Percentiles rank a stretch among this genome's conserved stretches.
These are phyloP conservation scores for Inonotus obliquus DNA, from an alignment of 1,284 basidiomycete genomes.

Conservation along the genomic window DNA sequence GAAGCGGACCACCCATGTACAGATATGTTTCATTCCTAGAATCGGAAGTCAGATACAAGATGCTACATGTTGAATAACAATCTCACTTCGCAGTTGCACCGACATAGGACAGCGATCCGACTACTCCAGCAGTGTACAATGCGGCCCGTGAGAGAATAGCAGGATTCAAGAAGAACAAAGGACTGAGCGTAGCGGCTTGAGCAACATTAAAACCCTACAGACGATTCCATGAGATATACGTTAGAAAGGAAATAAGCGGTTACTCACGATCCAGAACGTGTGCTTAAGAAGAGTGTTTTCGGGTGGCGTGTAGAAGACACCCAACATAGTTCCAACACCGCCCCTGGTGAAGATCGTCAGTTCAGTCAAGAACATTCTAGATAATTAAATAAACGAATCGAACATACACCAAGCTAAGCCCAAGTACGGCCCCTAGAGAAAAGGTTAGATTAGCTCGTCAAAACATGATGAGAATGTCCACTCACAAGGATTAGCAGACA, in stretches of 20 bases:
- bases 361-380: background rate
- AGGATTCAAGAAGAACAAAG: slow-evolving; percentile 82
- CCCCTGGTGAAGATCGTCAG: slow-evolving; percentile 30
- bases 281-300: slow-evolving; percentile 71
- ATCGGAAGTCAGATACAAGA: slow-evolving; percentile 4
- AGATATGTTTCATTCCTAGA: slow-evolving; percentile 78
- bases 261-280: slow-evolving; percentile 68
- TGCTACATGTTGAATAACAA: slow-evolving; percentile 2
- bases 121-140: slow-evolving; percentile 82
- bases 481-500: slow-evolving; percentile 83
- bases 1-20: slow-evolving; percentile 78
- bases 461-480: slow-evolving; percentile 11
- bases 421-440: slow-evolving; percentile 70
- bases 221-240: background rate
- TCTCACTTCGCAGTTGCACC: slow-evolving; percentile 81
- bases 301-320: slow-evolving; percentile 68
- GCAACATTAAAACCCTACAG: slow-evolving; percentile 78
- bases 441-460: background rate
- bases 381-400: slow-evolving; percentile 33
- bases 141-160: slow-evolving; percentile 86
- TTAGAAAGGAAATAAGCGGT: background rate
- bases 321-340: slow-evolving; percentile 76
- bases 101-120: slow-evolving; percentile 81
- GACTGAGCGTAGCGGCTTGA: slow-evolving; percentile 81
- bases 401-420: slow-evolving; percentile 62